phyloP scores from a whole-genome alignment of 768 basidiomycete species.

The Rhodotorula sphaerocarpa region DNA sequence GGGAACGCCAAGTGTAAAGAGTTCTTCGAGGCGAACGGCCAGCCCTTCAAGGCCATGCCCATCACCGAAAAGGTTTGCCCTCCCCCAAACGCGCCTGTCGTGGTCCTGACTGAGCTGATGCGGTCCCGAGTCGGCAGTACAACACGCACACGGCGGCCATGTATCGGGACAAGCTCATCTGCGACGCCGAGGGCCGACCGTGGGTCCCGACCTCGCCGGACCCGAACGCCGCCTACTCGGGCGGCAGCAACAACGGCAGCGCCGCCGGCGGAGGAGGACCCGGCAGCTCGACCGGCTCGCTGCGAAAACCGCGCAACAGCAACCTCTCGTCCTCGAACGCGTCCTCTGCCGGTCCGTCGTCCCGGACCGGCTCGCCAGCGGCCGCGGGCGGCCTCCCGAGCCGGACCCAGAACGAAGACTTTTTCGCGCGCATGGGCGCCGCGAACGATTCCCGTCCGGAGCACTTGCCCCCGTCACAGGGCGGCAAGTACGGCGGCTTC shows the following conservation, averaged over 20 bases:
- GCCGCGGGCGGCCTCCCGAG: constrained; percentile 45
- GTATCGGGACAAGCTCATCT: constrained; percentile 90
- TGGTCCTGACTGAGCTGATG: neutral
- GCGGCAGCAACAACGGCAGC: too few relatives aligned
- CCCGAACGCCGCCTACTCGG: too few relatives aligned
- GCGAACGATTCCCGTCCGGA: constrained; percentile 69
- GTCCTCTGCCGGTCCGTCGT: neutral
- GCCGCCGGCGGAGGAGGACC: too few relatives aligned
- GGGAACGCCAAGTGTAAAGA: constrained; percentile 74
- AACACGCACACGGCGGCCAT: constrained; percentile 90
- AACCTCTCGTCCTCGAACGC: neutral
- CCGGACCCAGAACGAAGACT: constrained; percentile 75
- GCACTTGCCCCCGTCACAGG: constrained; percentile 83
- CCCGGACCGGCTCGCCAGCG: constrained; percentile 21
- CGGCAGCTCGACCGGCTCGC: constrained; percentile 57
- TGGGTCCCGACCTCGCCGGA: constrained; percentile 70
- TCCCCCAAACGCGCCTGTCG: constrained; percentile 38
- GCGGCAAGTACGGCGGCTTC: constrained; percentile 87
- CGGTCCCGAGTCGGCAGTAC: constrained; percentile 49
- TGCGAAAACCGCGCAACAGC: constrained; percentile 22
- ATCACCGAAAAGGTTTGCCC: constrained; percentile 53
- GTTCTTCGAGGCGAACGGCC: constrained; percentile 67
- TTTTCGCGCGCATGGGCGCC: constrained; percentile 73
- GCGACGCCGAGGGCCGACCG: constrained; percentile 60
- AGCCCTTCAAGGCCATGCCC: constrained; percentile 55